Conservation (phyloP, 768 basidiomycete species). For the Gymnopilus dilepis region DNA sequence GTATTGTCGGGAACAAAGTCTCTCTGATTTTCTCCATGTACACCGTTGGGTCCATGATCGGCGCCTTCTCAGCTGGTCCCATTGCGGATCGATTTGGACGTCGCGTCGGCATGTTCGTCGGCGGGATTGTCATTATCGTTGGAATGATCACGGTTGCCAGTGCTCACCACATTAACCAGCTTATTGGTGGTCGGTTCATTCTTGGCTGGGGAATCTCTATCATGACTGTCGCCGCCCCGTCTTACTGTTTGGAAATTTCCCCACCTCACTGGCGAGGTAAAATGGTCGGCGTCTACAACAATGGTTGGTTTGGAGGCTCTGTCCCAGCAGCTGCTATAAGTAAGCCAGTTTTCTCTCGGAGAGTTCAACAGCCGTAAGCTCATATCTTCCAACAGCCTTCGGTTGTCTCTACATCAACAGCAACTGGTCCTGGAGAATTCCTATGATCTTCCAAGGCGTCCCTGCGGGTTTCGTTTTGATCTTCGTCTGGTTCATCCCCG, state of each 20-base stretch:
- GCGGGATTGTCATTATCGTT: constrained; percentile 8
- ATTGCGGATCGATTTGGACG: constrained; percentile 47
- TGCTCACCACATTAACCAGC: constrained; percentile 48
- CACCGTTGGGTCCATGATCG: constrained; percentile 47
- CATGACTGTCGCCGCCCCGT: constrained; percentile 46
- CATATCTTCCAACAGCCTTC: background rate
- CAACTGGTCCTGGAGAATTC: constrained; percentile 57
- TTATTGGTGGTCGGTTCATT: constrained; percentile 57
- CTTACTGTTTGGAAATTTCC: constrained; percentile 63
- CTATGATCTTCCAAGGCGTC: constrained; percentile 56
- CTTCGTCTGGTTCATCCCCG: constrained; percentile 42
- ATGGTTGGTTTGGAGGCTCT: constrained; percentile 7
- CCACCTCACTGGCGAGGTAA: constrained; percentile 64
- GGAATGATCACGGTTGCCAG: constrained; percentile 54
- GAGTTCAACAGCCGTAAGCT: background rate
- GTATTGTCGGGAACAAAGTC: constrained; percentile 37
- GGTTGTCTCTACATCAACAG: background rate
- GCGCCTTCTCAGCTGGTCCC: constrained; percentile 47
- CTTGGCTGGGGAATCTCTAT: constrained; percentile 60
- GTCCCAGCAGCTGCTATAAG: constrained; percentile 1
- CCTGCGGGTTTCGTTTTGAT: constrained; percentile 46
- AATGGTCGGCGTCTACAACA: constrained; percentile 40
- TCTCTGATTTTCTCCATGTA: constrained; percentile 30
- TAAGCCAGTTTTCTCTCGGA: background rate
- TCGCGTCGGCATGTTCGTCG: constrained; percentile 47